These are phyloP conservation scores for Gaultheria prostrata DNA, from an alignment of 148 eudicot species.

Conservation along the genomic window DNA sequence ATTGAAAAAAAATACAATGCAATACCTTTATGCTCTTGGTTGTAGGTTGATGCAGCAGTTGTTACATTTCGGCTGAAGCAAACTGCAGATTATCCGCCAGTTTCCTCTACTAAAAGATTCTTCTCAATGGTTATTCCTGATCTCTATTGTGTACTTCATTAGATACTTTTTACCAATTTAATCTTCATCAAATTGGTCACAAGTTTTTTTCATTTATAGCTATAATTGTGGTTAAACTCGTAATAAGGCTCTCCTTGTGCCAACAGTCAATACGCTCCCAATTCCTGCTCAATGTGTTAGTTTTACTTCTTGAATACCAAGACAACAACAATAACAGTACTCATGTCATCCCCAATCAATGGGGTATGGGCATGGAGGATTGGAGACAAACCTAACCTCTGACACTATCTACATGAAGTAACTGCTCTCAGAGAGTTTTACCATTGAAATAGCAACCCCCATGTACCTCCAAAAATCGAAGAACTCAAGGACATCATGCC, in stretches of 20 bases:
- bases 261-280: neutral
- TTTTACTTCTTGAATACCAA: slow-evolving; percentile 6
- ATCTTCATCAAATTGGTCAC: neutral
- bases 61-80: slow-evolving; percentile 73
- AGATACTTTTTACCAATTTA: neutral
- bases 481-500: neutral
- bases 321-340: neutral
- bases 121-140: slow-evolving; percentile 62
- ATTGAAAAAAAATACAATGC: neutral
- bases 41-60: slow-evolving; percentile 93
- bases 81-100: slow-evolving; percentile 63
- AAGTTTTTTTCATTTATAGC: slow-evolving; percentile 1
- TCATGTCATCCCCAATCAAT: neutral
- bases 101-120: slow-evolving; percentile 79
- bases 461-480: neutral
- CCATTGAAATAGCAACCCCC: neutral
- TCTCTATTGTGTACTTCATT: slow-evolving; percentile 4
- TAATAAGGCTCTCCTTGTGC: neutral
- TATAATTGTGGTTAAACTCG: neutral
- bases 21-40: neutral
- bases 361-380: neutral
- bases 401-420: neutral
- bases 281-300: neutral
- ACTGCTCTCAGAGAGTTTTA: neutral
- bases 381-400: neutral